Percentiles rank a stretch among this genome's conserved stretches.
Conservation (phyloP, 371 early-diverging fungal species). For the Fennellomyces sp. region DNA sequence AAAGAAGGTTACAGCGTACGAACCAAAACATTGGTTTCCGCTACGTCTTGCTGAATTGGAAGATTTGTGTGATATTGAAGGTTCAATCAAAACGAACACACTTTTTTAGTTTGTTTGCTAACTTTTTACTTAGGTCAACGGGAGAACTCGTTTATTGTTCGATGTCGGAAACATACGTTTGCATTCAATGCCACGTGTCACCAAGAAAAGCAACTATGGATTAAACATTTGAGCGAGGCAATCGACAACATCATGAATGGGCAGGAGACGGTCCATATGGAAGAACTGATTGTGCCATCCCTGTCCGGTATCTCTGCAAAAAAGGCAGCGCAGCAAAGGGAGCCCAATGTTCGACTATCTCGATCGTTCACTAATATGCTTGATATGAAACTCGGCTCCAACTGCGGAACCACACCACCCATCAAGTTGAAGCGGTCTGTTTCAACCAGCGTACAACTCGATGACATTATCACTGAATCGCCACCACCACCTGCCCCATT, state of each 20-base stretch:
- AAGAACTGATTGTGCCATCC: slow-evolving; percentile 34
- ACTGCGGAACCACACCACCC: background rate
- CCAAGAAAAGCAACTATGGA: slow-evolving; percentile 51
- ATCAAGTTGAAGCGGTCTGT: slow-evolving; percentile 13
- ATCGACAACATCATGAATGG: slow-evolving; percentile 23
- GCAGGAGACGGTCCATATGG: slow-evolving; percentile 9
- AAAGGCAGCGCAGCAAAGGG: slow-evolving; percentile 7
- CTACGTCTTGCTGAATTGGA: slow-evolving; percentile 49
- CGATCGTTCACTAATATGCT: slow-evolving; percentile 35
- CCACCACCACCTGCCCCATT: slow-evolving; percentile 6
- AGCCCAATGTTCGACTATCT: slow-evolving; percentile 16
- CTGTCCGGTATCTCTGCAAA: slow-evolving; percentile 27
- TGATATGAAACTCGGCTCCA: slow-evolving; percentile 15
- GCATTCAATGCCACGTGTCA: slow-evolving; percentile 44
- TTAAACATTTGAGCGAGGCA: slow-evolving; percentile 33
- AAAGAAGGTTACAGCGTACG: slow-evolving; percentile 54
- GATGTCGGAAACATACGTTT: slow-evolving; percentile 48
- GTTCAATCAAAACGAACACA: no score
- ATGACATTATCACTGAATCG: background rate
- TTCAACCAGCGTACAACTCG: slow-evolving; percentile 8
- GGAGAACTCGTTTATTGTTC: slow-evolving; percentile 37
- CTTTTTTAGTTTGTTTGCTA: background rate
- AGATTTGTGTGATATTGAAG: slow-evolving; percentile 44
- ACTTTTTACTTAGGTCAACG: slow-evolving; percentile 26
- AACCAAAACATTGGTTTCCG: slow-evolving; percentile 65